These are phyloP conservation scores for Fagopyrum esculentum DNA, from an alignment of 148 eudicot genomes.

Conservation along the genomic window DNA sequence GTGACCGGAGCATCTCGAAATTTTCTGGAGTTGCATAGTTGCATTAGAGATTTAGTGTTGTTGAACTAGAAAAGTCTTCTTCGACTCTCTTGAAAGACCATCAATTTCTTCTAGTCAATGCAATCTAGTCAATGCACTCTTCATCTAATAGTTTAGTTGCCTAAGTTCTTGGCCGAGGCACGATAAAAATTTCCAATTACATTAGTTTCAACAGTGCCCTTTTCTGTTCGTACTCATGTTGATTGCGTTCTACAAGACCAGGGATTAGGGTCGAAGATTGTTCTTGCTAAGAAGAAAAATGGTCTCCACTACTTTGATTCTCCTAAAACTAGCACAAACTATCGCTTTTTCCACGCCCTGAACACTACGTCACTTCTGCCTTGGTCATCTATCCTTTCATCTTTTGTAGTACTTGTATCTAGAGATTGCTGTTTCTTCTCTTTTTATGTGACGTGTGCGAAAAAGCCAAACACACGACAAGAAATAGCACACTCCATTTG, in stretches of 20 bases:
- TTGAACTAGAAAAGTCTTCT: background rate
- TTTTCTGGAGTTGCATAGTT: background rate
- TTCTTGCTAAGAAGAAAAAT: too few relatives aligned
- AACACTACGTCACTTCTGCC: background rate
- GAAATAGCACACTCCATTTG: background rate
- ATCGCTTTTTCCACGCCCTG: background rate
- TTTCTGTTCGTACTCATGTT: background rate
- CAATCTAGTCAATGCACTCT: conserved; percentile 4
- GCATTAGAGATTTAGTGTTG: background rate
- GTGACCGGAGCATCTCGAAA: background rate
- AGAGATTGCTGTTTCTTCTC: background rate
- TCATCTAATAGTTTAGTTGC: background rate
- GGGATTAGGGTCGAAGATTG: too few relatives aligned
- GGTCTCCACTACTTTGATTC: too few relatives aligned
- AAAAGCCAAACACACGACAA: background rate
- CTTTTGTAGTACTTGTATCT: background rate
- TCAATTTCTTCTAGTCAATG: background rate
- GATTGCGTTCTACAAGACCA: too few relatives aligned
- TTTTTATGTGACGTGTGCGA: background rate
- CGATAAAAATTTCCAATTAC: background rate
- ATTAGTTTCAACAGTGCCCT: background rate
- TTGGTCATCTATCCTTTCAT: background rate
- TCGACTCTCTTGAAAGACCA: background rate
- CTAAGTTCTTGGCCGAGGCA: background rate
- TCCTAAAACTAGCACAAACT: background rate